Conservation (phyloP, 2,329 filamentous ascomycete species). For the Shiraia sp. region DNA sequence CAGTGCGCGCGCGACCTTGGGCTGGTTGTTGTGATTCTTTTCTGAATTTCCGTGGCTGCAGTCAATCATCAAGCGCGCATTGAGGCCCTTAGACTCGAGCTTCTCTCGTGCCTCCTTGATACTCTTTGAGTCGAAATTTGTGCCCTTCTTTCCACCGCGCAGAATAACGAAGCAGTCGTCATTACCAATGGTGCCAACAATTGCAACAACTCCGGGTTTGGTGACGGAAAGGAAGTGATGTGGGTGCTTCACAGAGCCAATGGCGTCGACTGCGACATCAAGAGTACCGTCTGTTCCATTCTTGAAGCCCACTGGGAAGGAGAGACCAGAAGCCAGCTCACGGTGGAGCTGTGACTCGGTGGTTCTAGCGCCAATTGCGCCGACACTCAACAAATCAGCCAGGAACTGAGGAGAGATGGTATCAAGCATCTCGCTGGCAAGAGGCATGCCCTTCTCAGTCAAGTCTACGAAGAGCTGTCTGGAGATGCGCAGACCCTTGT, state of each 20-base stretch:
- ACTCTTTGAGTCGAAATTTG: constrained; percentile 88
- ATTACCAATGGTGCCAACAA: constrained; percentile 92
- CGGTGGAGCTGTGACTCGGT: constrained; percentile 96
- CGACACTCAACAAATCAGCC: constrained; percentile 86
- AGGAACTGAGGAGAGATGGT: constrained; percentile 98
- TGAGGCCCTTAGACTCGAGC: constrained; percentile 72
- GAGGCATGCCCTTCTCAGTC: constrained; percentile 89
- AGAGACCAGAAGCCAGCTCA: constrained; percentile 89
- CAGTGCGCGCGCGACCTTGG: constrained; percentile 81
- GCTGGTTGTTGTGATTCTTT: constrained; percentile 98
- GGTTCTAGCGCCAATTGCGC: constrained; percentile 92
- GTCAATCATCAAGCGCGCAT: constrained; percentile 89
- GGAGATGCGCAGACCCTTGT: constrained; percentile 87
- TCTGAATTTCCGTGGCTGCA: constrained; percentile 95
- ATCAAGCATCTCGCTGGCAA: constrained; percentile 97
- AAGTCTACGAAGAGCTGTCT: constrained; percentile 92
- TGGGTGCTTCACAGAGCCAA: constrained; percentile 86
- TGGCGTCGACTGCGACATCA: constrained; percentile 90
- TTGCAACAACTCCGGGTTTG: constrained; percentile 92
- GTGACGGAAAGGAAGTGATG: constrained; percentile 98
- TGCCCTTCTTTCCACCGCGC: constrained; percentile 87
- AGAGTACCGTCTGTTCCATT: constrained; percentile 95
- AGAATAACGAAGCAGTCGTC: constrained; percentile 97
- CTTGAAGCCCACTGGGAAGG: constrained; percentile 99
- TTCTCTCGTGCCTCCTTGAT: constrained; percentile 82